Evolutionary conservation across 176 grass and related monocot genomes (phyloP).

Genomic region (Pontederia paniculata): DNA sequence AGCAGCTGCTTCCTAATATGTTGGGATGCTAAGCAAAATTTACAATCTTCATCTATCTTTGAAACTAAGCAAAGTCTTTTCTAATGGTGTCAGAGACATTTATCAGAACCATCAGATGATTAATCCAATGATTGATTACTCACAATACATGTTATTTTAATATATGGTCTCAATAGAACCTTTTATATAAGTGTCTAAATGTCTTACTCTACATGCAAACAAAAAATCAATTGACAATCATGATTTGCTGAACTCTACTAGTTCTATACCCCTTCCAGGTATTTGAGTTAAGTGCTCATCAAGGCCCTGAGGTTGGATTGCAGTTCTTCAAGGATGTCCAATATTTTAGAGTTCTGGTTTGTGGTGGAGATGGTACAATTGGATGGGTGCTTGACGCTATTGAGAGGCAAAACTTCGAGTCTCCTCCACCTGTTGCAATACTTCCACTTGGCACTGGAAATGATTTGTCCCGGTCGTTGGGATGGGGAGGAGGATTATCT

Average conservation of each 20-base stretch:
- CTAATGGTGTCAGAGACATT: too few relatives aligned
- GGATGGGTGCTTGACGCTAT: slow-evolving; percentile 89
- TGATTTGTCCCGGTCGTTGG: slow-evolving; percentile 62
- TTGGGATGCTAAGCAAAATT: too few relatives aligned
- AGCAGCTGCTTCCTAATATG: too few relatives aligned
- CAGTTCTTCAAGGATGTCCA: slow-evolving; percentile 53
- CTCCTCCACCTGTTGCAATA: slow-evolving; percentile 86
- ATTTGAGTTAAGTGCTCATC: slow-evolving; percentile 67
- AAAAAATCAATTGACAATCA: too few relatives aligned
- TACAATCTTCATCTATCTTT: too few relatives aligned
- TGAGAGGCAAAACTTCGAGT: slow-evolving; percentile 74
- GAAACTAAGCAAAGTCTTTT: too few relatives aligned
- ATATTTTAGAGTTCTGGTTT: slow-evolving; percentile 87
- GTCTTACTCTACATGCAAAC: too few relatives aligned
- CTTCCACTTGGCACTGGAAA: slow-evolving; percentile 91
- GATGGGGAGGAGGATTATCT: slow-evolving; percentile 83
- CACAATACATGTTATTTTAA: too few relatives aligned
- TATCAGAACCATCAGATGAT: too few relatives aligned
- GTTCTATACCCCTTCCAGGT: slow-evolving; percentile 45
- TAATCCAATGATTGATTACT: too few relatives aligned
- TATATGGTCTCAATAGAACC: neutral
- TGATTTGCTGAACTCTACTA: neutral
- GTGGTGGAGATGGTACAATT: slow-evolving; percentile 87
- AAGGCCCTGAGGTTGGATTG: slow-evolving; percentile 75
- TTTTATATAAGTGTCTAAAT: neutral